phyloP scores from a whole-genome alignment of 352 stramenopile species.

The Thalassiosira hispida region DNA sequence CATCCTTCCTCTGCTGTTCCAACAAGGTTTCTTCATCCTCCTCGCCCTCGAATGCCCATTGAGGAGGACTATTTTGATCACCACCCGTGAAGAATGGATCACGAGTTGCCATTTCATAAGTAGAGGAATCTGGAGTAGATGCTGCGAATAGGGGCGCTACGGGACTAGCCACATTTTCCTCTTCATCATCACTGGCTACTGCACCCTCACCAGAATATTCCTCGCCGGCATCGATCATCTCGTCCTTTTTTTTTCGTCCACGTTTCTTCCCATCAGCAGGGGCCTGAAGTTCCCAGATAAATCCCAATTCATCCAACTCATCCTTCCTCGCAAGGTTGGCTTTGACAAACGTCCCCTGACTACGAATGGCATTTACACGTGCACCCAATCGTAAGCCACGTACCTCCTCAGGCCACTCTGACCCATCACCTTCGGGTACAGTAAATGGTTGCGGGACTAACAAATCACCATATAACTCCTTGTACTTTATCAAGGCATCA shows the following conservation, averaged over 20 bases:
- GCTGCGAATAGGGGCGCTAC: neutral
- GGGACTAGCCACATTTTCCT: neutral
- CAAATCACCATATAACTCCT: conserved; percentile 88
- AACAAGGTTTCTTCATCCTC: conserved; percentile 50
- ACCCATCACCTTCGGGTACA: conserved; percentile 85
- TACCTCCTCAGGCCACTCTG: conserved; percentile 87
- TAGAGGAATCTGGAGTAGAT: conserved; percentile 5
- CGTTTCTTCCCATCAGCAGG: conserved; percentile 71
- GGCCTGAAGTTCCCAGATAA: conserved; percentile 89
- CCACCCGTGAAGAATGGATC: conserved; percentile 58
- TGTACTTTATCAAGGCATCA: conserved; percentile 88
- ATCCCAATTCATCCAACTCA: conserved; percentile 89
- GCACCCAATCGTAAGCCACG: conserved; percentile 90
- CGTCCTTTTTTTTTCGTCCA: conserved; percentile 82
- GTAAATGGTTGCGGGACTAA: conserved; percentile 92
- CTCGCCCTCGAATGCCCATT: conserved; percentile 54
- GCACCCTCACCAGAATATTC: too few species aligned
- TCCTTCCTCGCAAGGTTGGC: conserved; percentile 79
- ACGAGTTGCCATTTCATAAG: conserved; percentile 29
- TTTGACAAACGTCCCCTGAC: conserved; percentile 88
- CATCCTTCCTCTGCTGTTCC: conserved; percentile 51
- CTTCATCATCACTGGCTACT: too few species aligned
- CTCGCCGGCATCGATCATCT: conserved; percentile 49
- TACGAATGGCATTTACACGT: conserved; percentile 91
- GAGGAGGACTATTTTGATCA: conserved; percentile 44